Evolutionary conservation across 148 eudicot species (phyloP).

Genomic region (Salicornia ramosissima): DNA sequence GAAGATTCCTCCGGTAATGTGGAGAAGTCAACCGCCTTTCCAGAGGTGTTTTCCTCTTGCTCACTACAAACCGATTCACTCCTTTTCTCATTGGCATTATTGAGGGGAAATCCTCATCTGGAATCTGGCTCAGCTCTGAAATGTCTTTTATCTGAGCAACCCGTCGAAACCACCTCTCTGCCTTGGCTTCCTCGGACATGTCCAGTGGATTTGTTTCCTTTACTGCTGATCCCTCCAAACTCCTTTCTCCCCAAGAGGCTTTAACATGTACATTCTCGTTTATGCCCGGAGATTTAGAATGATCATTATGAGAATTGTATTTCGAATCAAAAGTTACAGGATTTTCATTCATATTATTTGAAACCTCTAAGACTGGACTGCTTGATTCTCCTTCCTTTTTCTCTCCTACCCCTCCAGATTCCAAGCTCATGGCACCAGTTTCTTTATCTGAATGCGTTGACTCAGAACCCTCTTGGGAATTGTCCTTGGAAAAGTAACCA

Average conservation of each 20-base stretch:
- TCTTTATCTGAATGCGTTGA: constrained; percentile 24
- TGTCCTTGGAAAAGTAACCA: constrained; percentile 57
- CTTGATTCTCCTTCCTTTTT: constrained; percentile 9
- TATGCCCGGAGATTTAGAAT: constrained; percentile 18
- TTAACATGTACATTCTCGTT: constrained; percentile 27
- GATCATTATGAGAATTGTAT: constrained; percentile 1
- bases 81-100: constrained; percentile 98
- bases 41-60: constrained; percentile 91
- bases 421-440: neutral
- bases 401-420: constrained; percentile 17
- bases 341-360: constrained; percentile 13
- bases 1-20: constrained; percentile 64
- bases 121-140: constrained; percentile 86
- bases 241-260: constrained; percentile 53
- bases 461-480: constrained; percentile 23
- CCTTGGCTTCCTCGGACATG: constrained; percentile 99
- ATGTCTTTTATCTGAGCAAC: constrained; percentile 95
- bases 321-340: constrained; percentile 15
- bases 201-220: constrained; percentile 79
- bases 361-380: constrained; percentile 3
- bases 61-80: constrained; percentile 93
- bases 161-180: constrained; percentile 84
- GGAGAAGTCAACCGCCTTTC: constrained; percentile 88
- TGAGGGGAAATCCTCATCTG: constrained; percentile 94
- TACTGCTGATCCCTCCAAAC: constrained; percentile 95